Evolutionary conservation across 2,329 filamentous ascomycete species (phyloP).

Genomic region (Calonectria multiphialidica): DNA sequence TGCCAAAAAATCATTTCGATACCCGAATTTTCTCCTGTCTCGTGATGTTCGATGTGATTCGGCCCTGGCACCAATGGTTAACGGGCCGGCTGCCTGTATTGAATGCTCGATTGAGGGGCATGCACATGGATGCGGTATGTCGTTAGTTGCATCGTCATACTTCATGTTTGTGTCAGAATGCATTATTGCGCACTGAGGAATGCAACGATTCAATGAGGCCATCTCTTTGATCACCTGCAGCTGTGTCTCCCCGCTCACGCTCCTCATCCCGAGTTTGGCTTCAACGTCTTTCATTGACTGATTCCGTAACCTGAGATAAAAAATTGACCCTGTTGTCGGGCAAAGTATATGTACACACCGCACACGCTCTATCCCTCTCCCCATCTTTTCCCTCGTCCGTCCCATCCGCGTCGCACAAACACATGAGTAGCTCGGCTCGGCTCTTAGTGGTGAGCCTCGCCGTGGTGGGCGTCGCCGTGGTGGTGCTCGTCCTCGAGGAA

Average conservation of each 20-base stretch:
- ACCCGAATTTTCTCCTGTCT: not conserved
- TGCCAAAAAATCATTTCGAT: slow-evolving; percentile 3
- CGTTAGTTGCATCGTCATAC: no score
- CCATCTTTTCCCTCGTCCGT: slow-evolving; percentile 26
- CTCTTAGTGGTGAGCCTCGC: slow-evolving; percentile 67
- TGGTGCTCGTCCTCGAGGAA: slow-evolving; percentile 82
- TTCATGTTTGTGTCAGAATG: not conserved
- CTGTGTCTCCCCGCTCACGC: not conserved
- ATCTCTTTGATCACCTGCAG: not conserved
- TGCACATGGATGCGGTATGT: not conserved
- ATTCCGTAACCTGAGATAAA: slow-evolving; percentile 32
- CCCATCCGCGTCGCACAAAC: slow-evolving; percentile 18
- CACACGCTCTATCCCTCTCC: slow-evolving; percentile 13
- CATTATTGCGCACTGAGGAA: not conserved
- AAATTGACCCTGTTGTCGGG: slow-evolving; percentile 27
- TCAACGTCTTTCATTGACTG: slow-evolving; percentile 34
- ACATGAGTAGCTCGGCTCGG: slow-evolving; percentile 27
- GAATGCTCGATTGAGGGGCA: not conserved
- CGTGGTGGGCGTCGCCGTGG: slow-evolving; percentile 61
- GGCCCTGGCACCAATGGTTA: not conserved
- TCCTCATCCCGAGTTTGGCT: not conserved
- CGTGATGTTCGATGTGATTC: not conserved
- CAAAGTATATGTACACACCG: slow-evolving; percentile 42
- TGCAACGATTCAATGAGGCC: not conserved
- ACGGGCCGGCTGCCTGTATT: not conserved